Evolutionary conservation across 768 basidiomycete species (phyloP).

Genomic region (Xerocomellus chrysenteron): DNA sequence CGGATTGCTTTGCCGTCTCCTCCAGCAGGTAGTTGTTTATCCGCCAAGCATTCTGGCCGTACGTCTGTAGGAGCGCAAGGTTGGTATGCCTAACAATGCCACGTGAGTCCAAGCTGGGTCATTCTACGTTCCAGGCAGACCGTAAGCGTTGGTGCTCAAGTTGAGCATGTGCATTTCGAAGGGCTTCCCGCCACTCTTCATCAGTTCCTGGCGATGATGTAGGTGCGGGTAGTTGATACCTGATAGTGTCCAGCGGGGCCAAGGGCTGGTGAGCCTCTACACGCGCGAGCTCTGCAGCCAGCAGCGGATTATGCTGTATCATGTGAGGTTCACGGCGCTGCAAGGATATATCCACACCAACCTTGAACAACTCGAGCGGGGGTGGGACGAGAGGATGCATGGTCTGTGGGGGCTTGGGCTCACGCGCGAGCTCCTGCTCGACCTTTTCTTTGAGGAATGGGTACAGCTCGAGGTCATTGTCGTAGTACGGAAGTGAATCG

Average conservation of each 20-base stretch:
- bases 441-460: conserved; percentile 74
- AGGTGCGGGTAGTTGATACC: conserved; percentile 76
- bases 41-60: conserved; percentile 89
- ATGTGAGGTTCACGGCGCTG: not conserved
- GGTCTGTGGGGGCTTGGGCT: conserved; percentile 56
- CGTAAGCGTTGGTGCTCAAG: conserved; percentile 82
- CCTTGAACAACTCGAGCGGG: conserved; percentile 62
- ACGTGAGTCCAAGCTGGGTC: conserved; percentile 1
- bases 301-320: conserved; percentile 60
- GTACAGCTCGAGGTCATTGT: conserved; percentile 82
- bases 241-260: conserved; percentile 63
- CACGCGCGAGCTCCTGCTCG: conserved; percentile 71
- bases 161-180: conserved; percentile 78
- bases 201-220: conserved; percentile 59
- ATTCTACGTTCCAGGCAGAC: conserved; percentile 38
- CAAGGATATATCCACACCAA: conserved; percentile 33
- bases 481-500: conserved; percentile 92
- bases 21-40: conserved; percentile 89
- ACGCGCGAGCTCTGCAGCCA: conserved; percentile 72
- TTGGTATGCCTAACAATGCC: conserved; percentile 67
- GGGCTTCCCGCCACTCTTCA: conserved; percentile 71
- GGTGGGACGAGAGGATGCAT: conserved; percentile 76
- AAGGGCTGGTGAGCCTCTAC: conserved; percentile 68
- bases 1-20: conserved; percentile 67
- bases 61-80: conserved; percentile 75